Base-by-base conservation (phyloP, 2,329 filamentous ascomycete genomes). In the Fusarium verrucosum region DNA sequence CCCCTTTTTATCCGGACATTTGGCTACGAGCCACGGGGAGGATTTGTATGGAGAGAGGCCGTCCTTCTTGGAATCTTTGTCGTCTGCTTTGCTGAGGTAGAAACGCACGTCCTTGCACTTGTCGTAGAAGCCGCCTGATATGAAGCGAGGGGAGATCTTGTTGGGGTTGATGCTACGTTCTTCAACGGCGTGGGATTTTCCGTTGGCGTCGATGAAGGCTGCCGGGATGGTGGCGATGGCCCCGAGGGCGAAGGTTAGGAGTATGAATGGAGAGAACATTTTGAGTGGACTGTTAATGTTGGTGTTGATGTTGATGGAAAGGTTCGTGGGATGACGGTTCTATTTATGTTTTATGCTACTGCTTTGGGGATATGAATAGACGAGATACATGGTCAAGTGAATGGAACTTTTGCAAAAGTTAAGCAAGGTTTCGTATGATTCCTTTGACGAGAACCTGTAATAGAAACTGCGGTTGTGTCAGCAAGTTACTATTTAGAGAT, bases 21-120 rank as follows among this genome's bases (percentile, higher is more conserved):
- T 41, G 0, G 68, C 68, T 0, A 64, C 54, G 1, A 69, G 59
- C 38, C 53, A 40, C 0, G 68, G 68, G 0, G 68, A 65, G 10
- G 61, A 50, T 10, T 58, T 40, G 25, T 57, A 70, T 0, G 54
- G 62, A 2, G 49, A 37, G 17, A 37, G 19, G 14, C 43, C 16
- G 43, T 19, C 22, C 35, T 51, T 40, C 8, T 36, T 26, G 9
- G 61, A 33, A 16, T 59, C 40, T 23, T 44, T 51, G 25, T 70
- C 65, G 9, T 51, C 45, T 26, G 11, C 41, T 4, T 62, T 54
- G 20, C 44, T 33, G 41, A 69, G 43, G 36, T 65, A 65, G 52
- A 51, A 65, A n/a, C 58, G 50, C 0, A 67, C 36, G 16, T 67
- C 64, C 17, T 46, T 49, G 35, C 68, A 70, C 13, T 42, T 50